Conservation (phyloP, 345 rosid species). For the Turnera subulata region DNA sequence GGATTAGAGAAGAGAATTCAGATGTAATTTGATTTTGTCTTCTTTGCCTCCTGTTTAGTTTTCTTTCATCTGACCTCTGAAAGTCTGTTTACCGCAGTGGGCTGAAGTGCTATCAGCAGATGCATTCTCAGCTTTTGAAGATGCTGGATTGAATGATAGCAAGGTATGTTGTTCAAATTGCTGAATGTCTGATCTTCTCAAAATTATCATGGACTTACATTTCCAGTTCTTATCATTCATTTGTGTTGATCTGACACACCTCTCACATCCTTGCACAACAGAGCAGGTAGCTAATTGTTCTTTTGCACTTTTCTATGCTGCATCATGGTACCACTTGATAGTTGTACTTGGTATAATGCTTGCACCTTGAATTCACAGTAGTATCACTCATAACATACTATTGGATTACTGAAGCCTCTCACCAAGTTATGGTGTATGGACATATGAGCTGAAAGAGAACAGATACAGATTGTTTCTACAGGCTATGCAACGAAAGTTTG, state of each 20-base stretch:
- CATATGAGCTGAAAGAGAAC: no score
- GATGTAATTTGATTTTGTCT: constrained; percentile 3
- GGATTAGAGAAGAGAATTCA: neutral
- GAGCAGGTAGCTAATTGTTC: neutral
- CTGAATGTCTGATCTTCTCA: constrained; percentile 5
- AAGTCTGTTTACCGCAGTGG: constrained; percentile 62
- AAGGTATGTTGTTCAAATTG: constrained; percentile 43
- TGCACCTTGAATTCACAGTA: neutral
- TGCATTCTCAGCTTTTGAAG: constrained; percentile 98
- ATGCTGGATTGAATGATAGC: constrained; percentile 67
- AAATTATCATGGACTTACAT: neutral
- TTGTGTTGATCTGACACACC: neutral
- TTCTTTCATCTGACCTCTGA: constrained; percentile 20
- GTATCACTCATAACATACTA: neutral
- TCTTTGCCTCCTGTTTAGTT: constrained; percentile 1
- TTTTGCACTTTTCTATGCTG: neutral
- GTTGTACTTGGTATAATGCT: neutral
- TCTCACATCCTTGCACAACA: constrained; percentile 1
- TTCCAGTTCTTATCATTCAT: neutral
- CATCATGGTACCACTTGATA: neutral
- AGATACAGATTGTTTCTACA: no score
- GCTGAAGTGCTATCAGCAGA: constrained; percentile 95
- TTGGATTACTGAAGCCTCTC: neutral
- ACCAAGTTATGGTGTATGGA: no score
- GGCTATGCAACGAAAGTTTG: no score